A percentile compares a stretch with the other conserved stretches of the same genome.
phyloP scores from a whole-genome alignment of 2,329 filamentous ascomycete genomes.

The Kalmusia sp. region DNA sequence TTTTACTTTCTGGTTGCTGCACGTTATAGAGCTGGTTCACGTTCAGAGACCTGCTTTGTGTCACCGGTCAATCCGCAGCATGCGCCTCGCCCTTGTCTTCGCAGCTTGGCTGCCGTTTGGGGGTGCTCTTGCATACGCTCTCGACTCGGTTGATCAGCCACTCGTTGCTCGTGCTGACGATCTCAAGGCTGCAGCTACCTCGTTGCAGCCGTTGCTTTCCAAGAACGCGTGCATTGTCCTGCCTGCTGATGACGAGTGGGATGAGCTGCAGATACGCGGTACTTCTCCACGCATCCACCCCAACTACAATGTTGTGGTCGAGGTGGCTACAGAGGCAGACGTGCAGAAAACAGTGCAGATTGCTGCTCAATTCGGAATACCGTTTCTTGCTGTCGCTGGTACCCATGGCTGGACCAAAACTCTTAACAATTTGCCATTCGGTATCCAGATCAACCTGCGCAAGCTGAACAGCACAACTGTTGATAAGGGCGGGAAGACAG shows the following conservation, averaged over 20 bases:
- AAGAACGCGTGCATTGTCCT: constrained; percentile 19
- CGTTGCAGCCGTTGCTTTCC: constrained; percentile 10
- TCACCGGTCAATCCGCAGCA: not conserved
- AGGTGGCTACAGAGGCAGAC: constrained; percentile 25
- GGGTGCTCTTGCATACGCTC: not conserved
- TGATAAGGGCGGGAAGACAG: constrained; percentile 23
- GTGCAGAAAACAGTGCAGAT: constrained; percentile 18
- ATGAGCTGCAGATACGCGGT: constrained; percentile 20
- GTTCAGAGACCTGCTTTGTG: not conserved
- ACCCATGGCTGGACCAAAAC: constrained; percentile 42
- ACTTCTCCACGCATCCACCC: constrained; percentile 25
- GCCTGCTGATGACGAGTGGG: constrained; percentile 22
- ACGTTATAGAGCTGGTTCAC: not conserved
- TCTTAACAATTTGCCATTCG: constrained; percentile 29
- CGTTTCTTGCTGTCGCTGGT: constrained; percentile 45
- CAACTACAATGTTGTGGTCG: constrained; percentile 21
- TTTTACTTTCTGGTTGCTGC: not conserved
- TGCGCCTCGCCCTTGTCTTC: not conserved
- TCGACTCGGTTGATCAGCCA: not conserved
- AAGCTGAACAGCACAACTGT: constrained; percentile 33
- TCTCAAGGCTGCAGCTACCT: not conserved
- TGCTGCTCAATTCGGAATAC: constrained; percentile 31
- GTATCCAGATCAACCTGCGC: constrained; percentile 42
- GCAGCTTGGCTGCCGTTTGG: not conserved
- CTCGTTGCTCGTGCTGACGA: not conserved